Evolutionary conservation across 2,329 filamentous ascomycete species (phyloP), one percentile per base, ranked within the genome.

Genomic region (Clarireedia paspali): DNA sequence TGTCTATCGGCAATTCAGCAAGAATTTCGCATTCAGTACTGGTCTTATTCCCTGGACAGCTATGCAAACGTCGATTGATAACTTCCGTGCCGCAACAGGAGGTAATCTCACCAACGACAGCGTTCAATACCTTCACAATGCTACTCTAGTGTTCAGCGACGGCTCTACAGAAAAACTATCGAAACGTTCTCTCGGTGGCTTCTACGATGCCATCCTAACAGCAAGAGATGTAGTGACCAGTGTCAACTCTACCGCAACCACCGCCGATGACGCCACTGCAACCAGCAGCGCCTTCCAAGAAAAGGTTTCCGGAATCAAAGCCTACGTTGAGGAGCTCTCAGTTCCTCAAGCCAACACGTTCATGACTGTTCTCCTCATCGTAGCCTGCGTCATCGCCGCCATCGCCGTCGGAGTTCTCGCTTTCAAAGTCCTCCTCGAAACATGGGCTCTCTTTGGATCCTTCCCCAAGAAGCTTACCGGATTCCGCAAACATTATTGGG

Each of bases 401-500:
- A 92, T 96, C 62, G 86, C 88, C 45, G 88, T 96, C 24, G 84
- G 88, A 26, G 91, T 97, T 62, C 77, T 97, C 27, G 80, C 97
- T 5, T 80, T 95, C 73, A 99, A 97, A 76, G 84, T 95, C 57
- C 83, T 96, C 51, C 81, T 99, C 50, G 94, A 97, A 73, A 77
- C 83, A 40, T 96, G 92, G 90, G 87, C 91, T 15, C 76, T 96
- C n/a, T 92, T 89, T 63, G 91, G 88, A 61, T 89, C 77, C 58
- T 95, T 97, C 68, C 91, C 94, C 12, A 79, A 89, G 68, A 80
- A 81, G 38, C 80, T 97, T 56, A 76, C 83, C 15, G 85, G 87
- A 47, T 97, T 97, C 81, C 88, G 94, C 62, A 88, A 95, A 74
- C 89, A 95, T 71, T 97, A 97, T 77, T 97, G 94, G 94, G 88